Percentiles rank a stretch among this genome's conserved stretches.
Conservation (phyloP, 306 rosid genomes). For the Crataegus laevigata region DNA sequence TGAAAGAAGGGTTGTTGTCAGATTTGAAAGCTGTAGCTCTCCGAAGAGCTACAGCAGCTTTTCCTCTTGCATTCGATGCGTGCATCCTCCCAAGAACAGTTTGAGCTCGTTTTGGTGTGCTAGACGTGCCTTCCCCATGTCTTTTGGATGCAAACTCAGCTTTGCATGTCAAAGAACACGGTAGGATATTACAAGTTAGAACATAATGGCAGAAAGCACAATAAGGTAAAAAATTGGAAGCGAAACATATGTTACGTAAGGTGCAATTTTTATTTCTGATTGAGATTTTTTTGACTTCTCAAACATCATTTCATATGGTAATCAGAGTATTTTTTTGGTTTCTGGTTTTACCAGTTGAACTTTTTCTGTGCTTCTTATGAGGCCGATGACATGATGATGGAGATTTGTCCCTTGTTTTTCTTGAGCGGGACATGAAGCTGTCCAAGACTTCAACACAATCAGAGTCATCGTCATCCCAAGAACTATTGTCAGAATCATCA, state of each 20-base stretch:
- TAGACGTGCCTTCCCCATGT: neutral
- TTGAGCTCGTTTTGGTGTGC: neutral
- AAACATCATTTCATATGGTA: neutral
- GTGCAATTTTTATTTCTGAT: too few species aligned
- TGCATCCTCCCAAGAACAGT: neutral
- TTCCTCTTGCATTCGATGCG: neutral
- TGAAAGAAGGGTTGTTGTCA: constrained; percentile 12
- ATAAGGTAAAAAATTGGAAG: neutral
- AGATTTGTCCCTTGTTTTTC: too few species aligned
- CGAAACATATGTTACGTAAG: too few species aligned
- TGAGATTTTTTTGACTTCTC: neutral
- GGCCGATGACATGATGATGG: too few species aligned
- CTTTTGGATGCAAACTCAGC: neutral
- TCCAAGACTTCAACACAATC: too few species aligned
- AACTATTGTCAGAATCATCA: too few species aligned
- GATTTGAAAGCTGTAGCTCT: constrained; percentile 14
- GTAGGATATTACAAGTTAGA: neutral
- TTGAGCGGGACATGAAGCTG: too few species aligned
- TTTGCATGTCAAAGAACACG: neutral
- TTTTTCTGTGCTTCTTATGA: too few species aligned
- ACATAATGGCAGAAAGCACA: neutral
- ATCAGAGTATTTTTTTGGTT: too few species aligned
- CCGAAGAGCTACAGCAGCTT: neutral
- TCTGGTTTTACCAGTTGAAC: too few species aligned
- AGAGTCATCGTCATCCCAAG: too few species aligned